Conservation (phyloP, 768 basidiomycete species). For the Neoboletus subvelutipes region DNA sequence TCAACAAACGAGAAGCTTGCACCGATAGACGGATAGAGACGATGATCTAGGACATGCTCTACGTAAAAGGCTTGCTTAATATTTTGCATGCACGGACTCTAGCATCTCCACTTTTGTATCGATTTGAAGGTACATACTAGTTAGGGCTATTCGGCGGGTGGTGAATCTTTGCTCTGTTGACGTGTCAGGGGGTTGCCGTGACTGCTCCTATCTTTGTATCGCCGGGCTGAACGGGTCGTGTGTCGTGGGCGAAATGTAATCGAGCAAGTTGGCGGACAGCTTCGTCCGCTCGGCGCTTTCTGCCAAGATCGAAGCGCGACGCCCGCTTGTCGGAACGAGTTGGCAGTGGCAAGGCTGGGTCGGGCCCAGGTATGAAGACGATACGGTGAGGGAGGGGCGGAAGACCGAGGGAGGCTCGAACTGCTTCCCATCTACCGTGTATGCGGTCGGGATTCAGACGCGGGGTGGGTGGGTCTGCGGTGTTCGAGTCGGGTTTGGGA, state of each 20-base stretch:
- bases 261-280: conserved; percentile 10
- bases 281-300: conserved; percentile 11
- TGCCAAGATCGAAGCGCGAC: conserved; percentile 27
- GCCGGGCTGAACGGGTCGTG: background rate
- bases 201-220: conserved; percentile 4
- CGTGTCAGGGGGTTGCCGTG: background rate
- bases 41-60: conserved; percentile 12
- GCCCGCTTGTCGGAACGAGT: conserved; percentile 7
- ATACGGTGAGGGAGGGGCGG: conserved; percentile 20
- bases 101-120: conserved; percentile 12
- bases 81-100: conserved; percentile 7
- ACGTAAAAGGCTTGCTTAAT: conserved; percentile 18
- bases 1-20: conserved; percentile 2
- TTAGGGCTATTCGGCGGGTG: background rate
- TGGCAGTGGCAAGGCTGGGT: background rate
- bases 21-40: background rate
- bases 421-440: conserved; percentile 34
- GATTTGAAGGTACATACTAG: background rate
- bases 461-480: background rate
- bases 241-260: conserved; percentile 25
- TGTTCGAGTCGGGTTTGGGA: background rate
- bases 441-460: conserved; percentile 2
- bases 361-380: background rate
- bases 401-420: conserved; percentile 33
- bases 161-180: background rate